These are phyloP conservation scores for Daldinia childiae DNA, from an alignment of 495 filamentous ascomycete species.

Conservation along the genomic window DNA sequence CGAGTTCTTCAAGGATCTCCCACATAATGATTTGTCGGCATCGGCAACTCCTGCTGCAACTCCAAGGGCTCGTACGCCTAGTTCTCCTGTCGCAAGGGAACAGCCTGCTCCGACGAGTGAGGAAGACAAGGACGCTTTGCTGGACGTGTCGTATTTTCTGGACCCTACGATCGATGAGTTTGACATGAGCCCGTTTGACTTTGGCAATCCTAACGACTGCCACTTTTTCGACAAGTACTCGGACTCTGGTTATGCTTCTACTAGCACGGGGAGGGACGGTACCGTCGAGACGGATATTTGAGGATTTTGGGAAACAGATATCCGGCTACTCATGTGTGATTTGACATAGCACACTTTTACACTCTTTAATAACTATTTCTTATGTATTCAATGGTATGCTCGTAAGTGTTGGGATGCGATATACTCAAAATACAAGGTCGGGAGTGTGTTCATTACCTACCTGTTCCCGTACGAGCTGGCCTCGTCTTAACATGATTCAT, in stretches of 20 bases:
- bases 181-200: conserved; percentile 22
- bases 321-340: background rate
- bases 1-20: conserved; percentile 39
- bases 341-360: background rate
- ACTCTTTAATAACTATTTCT: conserved; percentile 1
- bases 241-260: conserved; percentile 44
- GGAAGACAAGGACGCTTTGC: conserved; percentile 4
- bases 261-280: conserved; percentile 23
- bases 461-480: background rate
- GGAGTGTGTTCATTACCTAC: background rate
- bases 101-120: conserved; percentile 12
- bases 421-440: background rate
- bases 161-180: conserved; percentile 25
- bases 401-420: background rate
- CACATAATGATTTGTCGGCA: conserved; percentile 35
- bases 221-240: conserved; percentile 27
- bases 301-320: background rate
- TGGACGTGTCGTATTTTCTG: conserved; percentile 32
- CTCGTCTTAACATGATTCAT: background rate
- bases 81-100: conserved; percentile 18
- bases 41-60: conserved; percentile 36
- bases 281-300: conserved; percentile 16
- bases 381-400: background rate
- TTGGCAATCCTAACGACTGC: conserved; percentile 16
- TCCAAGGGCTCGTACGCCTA: conserved; percentile 40